phyloP scores from a whole-genome alignment of 352 stramenopile genomes.

The Globisporangium perplexum region DNA sequence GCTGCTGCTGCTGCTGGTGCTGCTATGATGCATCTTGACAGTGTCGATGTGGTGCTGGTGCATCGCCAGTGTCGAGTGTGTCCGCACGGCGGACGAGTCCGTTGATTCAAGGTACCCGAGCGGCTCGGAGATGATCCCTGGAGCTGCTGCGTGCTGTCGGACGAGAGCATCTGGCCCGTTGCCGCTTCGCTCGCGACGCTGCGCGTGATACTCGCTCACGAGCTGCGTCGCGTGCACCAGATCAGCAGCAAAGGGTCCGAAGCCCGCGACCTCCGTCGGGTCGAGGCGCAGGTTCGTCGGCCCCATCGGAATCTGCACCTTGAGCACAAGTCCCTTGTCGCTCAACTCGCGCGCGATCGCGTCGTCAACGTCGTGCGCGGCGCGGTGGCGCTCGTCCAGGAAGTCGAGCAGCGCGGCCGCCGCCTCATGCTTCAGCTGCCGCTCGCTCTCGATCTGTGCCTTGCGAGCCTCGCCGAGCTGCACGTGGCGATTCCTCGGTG shows the following conservation, averaged over 20 bases:
- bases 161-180: constrained; percentile 21
- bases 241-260: constrained; percentile 35
- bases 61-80: constrained; percentile 35
- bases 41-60: constrained; percentile 38
- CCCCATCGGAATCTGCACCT: constrained; percentile 68
- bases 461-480: constrained; percentile 29
- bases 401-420: constrained; percentile 36
- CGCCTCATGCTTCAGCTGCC: constrained; percentile 23
- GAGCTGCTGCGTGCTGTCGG: constrained; percentile 10
- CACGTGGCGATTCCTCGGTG: constrained; percentile 24
- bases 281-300: constrained; percentile 51
- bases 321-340: constrained; percentile 53
- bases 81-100: constrained; percentile 32
- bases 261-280: constrained; percentile 28
- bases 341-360: constrained; percentile 38
- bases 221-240: constrained; percentile 55
- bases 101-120: constrained; percentile 61
- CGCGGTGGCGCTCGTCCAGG: constrained; percentile 36
- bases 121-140: constrained; percentile 18
- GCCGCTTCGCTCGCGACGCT: constrained; percentile 36
- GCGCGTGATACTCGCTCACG: constrained; percentile 45
- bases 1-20: background rate
- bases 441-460: constrained; percentile 24
- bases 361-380: constrained; percentile 37
- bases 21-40: constrained; percentile 23